Conservation (phyloP, 2,329 filamentous ascomycete genomes). For the Sarocladium brachiariae region DNA sequence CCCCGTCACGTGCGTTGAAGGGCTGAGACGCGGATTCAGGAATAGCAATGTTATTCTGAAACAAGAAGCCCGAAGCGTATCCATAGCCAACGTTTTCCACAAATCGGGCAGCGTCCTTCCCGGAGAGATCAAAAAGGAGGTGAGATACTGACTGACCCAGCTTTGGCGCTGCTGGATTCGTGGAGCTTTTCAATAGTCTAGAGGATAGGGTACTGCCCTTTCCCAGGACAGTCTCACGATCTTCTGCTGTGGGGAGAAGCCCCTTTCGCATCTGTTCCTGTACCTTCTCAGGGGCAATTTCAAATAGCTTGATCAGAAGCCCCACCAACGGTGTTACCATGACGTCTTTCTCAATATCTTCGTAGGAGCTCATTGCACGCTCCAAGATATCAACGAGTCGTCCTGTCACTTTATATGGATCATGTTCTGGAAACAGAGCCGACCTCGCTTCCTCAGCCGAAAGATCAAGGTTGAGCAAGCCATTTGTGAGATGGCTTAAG, state of each 20-base stretch:
- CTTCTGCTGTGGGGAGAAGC: constrained; percentile 70
- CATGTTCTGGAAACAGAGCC: constrained; percentile 59
- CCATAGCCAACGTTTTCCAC: constrained; percentile 93
- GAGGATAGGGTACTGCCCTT: constrained; percentile 67
- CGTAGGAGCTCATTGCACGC: constrained; percentile 13
- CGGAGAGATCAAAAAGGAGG: constrained; percentile 81
- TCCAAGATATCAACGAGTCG: constrained; percentile 27
- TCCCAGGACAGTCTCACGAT: constrained; percentile 72
- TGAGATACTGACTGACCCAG: constrained; percentile 68
- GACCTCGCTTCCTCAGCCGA: constrained; percentile 43
- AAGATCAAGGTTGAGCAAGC: constrained; percentile 72
- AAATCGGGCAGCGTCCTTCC: constrained; percentile 70
- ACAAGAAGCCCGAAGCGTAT: constrained; percentile 83
- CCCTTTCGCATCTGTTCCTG: constrained; percentile 8
- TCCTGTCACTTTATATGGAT: constrained; percentile 52
- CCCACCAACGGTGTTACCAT: constrained; percentile 14
- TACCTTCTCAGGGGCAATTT: constrained; percentile 12
- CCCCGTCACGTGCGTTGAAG: background rate
- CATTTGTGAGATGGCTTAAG: constrained; percentile 67
- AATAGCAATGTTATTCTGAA: constrained; percentile 7
- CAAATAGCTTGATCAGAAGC: constrained; percentile 9
- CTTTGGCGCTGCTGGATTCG: constrained; percentile 63
- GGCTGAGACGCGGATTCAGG: background rate
- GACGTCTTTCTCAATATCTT: constrained; percentile 11
- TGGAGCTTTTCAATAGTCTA: constrained; percentile 69